Conservation (phyloP, 331 rosid species). For the Cucumis variabilis region DNA sequence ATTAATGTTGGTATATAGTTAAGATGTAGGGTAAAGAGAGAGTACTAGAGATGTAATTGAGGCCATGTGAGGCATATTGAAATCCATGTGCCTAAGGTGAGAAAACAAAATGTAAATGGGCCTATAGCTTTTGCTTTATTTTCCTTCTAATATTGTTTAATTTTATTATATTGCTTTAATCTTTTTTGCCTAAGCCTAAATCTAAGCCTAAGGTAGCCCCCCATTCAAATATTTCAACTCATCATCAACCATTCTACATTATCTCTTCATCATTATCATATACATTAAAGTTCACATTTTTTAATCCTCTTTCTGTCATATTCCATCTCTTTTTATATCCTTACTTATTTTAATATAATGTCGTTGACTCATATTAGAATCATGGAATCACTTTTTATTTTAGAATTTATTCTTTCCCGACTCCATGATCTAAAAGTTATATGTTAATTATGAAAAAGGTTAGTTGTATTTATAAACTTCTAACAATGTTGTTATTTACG, state of each 20-base stretch:
- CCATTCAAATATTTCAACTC: slow-evolving; percentile 6
- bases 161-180: not conserved
- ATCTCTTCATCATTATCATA: not conserved
- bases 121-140: not conserved
- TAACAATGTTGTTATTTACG: no score
- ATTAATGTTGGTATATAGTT: not conserved
- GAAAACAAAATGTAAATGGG: not conserved
- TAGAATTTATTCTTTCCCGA: not conserved
- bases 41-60: not conserved
- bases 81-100: slow-evolving; percentile 11
- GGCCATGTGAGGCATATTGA: slow-evolving; percentile 29
- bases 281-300: not conserved
- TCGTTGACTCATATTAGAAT: not conserved
- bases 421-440: not conserved
- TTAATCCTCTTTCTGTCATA: not conserved
- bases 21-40: not conserved
- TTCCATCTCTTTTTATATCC: slow-evolving; percentile 8
- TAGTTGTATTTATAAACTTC: no score
- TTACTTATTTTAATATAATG: not conserved
- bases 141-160: not conserved
- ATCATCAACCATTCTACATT: not conserved
- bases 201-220: not conserved
- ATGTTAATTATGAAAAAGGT: no score
- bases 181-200: no score
- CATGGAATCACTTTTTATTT: not conserved